These are phyloP conservation scores for Fusarium multiceps DNA, from an alignment of 2,329 filamentous ascomycete species.

Conservation along the genomic window DNA sequence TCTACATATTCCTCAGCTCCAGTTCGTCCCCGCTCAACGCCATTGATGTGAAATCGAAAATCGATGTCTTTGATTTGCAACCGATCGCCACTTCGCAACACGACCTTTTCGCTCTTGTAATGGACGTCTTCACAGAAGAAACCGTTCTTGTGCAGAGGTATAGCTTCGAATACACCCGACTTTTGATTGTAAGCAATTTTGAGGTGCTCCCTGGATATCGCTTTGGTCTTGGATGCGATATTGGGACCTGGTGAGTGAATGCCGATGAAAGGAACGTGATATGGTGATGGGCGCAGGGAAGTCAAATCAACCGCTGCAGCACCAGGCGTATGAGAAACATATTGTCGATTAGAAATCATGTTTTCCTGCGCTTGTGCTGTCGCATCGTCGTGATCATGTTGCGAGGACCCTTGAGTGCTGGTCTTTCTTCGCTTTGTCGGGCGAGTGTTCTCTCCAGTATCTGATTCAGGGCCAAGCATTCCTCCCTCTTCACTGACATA, in stretches of 20 bases:
- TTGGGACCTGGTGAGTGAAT: conserved; percentile 77
- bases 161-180: conserved; percentile 72
- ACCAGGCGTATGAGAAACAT: conserved; percentile 69
- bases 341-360: conserved; percentile 68
- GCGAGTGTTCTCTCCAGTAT: conserved; percentile 63
- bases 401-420: conserved; percentile 56
- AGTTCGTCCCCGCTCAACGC: conserved; percentile 66
- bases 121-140: conserved; percentile 74
- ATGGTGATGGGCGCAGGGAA: conserved; percentile 68
- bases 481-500: conserved; percentile 77
- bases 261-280: conserved; percentile 73
- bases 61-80: conserved; percentile 78
- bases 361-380: conserved; percentile 53
- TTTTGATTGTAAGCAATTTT: conserved; percentile 77
- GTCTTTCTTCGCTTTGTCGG: conserved; percentile 61
- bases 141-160: conserved; percentile 71
- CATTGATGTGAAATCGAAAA: conserved; percentile 76
- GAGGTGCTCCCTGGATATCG: conserved; percentile 79
- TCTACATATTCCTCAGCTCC: conserved; percentile 67
- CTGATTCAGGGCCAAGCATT: conserved; percentile 72
- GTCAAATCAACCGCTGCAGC: conserved; percentile 69
- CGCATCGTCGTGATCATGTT: conserved; percentile 57
- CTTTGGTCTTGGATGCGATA: conserved; percentile 72
- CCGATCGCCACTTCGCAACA: conserved; percentile 71
- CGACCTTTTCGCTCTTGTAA: conserved; percentile 65